phyloP scores from a whole-genome alignment of 345 rosid species.

The Orychophragmus violaceus region DNA sequence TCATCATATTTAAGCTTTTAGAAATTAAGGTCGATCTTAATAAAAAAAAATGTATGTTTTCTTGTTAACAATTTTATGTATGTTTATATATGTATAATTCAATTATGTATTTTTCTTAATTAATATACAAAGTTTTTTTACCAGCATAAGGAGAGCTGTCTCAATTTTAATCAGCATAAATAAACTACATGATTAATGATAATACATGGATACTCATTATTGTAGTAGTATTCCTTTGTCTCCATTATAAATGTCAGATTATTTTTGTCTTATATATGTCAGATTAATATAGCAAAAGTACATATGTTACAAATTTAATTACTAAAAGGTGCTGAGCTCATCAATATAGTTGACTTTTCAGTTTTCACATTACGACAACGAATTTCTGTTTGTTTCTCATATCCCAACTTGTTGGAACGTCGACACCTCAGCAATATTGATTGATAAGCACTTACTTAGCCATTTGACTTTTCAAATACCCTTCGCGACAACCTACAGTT shows the following conservation, averaged over 20 bases:
- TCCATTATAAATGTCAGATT: not conserved
- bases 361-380: not conserved
- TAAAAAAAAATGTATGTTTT: too few species aligned
- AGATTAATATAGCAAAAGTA: not conserved
- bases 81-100: too few species aligned
- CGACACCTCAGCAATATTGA: conserved; percentile 5
- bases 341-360: conserved; percentile 20
- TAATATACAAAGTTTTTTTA: too few species aligned
- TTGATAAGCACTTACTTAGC: conserved; percentile 3
- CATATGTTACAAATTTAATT: not conserved
- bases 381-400: conserved; percentile 1
- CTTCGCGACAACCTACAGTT: not conserved
- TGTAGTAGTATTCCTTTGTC: not conserved
- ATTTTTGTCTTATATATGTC: not conserved
- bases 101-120: too few species aligned
- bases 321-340: not conserved
- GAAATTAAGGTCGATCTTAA: too few species aligned
- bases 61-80: too few species aligned
- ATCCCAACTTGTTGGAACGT: conserved; percentile 26
- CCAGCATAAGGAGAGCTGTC: not conserved
- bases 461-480: conserved; percentile 10
- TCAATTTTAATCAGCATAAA: not conserved
- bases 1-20: too few species aligned
- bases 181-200: not conserved
- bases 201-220: not conserved